Evolutionary conservation across 371 early-diverging fungal species (phyloP), one percentile per base, ranked within the genome.

Genomic region (Actinomortierella ambigua): DNA sequence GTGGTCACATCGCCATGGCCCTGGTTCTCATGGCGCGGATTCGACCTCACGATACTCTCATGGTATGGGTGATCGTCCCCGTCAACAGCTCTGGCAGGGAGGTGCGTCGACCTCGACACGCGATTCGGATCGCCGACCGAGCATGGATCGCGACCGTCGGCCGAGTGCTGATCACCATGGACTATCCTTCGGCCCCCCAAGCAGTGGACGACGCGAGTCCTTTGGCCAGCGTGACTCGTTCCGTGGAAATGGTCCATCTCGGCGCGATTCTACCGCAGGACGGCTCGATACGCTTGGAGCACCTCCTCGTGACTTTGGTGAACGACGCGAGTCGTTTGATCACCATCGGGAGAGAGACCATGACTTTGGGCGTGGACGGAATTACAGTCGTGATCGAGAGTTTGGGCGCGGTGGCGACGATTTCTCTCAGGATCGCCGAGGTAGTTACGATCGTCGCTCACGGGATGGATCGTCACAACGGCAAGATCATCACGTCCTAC

Each of bases 401-500:
- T 47, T 48, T 17, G 39, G 42, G 39, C 48, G 59, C 26, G 55
- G 65, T 4, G 65, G 61, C 11, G 39, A 34, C 17, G 71, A 70
- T 29, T 65, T 54, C 29, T 49, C 43, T 22, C 23, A 39, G 11
- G 65, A 70, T 23, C 53, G 71, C 17, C 53, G 71, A 20, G 62
- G 47, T 11, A 65, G 71, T 18, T 49, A 71, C 20, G 66, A 71
- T n/a, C 66, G 73, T 24, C 53, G 59, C 8, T 52, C 51, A 8
- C 73, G 63, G 5, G 47, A 54, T 29, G 53, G 58, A 3, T 64
- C 68, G 20, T 28, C 61, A 13, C 61, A 62, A 17, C 60, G 56
- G 40, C 63, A 66, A 11, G 75, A 73, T 49, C 55, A 60, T 40
- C 68, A 73, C 50, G 28, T 64, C 3, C 43, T 75, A 23, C 42